Evolutionary conservation across 768 basidiomycete species (phyloP).

Genomic region (Multifurca ochricompacta): DNA sequence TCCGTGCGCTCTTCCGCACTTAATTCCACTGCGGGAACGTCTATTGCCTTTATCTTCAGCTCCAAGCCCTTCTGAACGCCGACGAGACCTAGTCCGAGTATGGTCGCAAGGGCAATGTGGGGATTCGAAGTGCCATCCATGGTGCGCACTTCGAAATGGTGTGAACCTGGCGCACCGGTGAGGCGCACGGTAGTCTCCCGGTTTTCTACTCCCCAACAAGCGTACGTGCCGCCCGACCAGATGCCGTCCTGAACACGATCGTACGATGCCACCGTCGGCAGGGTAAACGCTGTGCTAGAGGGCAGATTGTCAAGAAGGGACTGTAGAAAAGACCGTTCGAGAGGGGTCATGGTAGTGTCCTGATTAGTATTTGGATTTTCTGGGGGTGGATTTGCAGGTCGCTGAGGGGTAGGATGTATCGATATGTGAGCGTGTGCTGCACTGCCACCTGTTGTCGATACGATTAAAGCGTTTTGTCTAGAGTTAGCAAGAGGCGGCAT

Average conservation of each 20-base stretch:
- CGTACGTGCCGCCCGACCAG: conserved; percentile 67
- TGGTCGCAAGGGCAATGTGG: conserved; percentile 48
- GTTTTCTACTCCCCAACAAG: conserved; percentile 62
- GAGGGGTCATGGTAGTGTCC: conserved; percentile 30
- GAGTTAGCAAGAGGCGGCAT: neutral
- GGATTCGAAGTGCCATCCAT: conserved; percentile 61
- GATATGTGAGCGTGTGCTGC: conserved; percentile 62
- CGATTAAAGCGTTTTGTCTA: neutral
- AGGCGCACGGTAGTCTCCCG: conserved; percentile 59
- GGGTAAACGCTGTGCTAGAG: conserved; percentile 46
- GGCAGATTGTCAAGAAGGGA: conserved; percentile 52
- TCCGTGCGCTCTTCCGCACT: conserved; percentile 35
- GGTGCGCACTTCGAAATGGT: conserved; percentile 56
- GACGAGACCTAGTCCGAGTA: conserved; percentile 46
- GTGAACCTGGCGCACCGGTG: conserved; percentile 36
- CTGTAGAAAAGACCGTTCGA: conserved; percentile 56
- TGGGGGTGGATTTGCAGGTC: conserved; percentile 8
- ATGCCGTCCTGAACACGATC: conserved; percentile 54
- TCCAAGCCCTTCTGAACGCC: conserved; percentile 38
- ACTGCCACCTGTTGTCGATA: conserved; percentile 35
- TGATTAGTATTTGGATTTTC: conserved; percentile 14
- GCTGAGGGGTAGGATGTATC: conserved; percentile 35
- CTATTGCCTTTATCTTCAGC: conserved; percentile 35
- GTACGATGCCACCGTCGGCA: conserved; percentile 57
- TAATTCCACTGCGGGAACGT: conserved; percentile 35